Conservation (phyloP, 2,329 filamentous ascomycete species). For the Colletotrichum aenigma region DNA sequence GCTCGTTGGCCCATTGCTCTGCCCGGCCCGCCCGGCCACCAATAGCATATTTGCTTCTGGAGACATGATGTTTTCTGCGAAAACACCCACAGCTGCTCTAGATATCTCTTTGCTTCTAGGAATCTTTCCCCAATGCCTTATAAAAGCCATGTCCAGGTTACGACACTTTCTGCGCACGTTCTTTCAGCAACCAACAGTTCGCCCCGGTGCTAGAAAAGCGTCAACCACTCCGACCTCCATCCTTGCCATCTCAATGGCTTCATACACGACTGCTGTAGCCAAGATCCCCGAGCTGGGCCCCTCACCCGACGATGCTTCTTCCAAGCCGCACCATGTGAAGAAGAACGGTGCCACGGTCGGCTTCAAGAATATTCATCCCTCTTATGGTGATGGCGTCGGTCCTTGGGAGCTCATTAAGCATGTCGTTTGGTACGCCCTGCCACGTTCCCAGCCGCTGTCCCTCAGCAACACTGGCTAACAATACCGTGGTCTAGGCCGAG, state of each 20-base stretch:
- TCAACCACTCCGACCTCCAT: conserved; percentile 5
- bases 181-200: not conserved
- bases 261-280: conserved; percentile 31
- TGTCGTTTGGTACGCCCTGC: conserved; percentile 39
- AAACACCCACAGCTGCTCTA: not conserved
- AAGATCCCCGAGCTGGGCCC: conserved; percentile 37
- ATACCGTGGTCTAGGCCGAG: conserved; percentile 31
- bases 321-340: conserved; percentile 53
- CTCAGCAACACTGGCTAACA: not conserved
- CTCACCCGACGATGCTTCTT: conserved; percentile 45
- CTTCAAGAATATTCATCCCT: conserved; percentile 59
- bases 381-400: conserved; percentile 31
- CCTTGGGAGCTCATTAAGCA: conserved; percentile 28
- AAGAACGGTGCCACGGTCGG: conserved; percentile 41
- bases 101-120: not conserved
- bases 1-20: not conserved
- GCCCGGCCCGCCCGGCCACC: not conserved
- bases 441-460: not conserved
- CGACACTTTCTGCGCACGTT: conserved; percentile 3
- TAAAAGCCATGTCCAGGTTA: conserved; percentile 8
- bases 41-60: not conserved
- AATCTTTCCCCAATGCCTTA: not conserved
- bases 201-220: conserved; percentile 8
- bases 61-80: not conserved
- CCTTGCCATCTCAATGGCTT: conserved; percentile 21